Evolutionary conservation across 1,139 yeast species (phyloP).

Genomic region (Kazachstania sp.): DNA sequence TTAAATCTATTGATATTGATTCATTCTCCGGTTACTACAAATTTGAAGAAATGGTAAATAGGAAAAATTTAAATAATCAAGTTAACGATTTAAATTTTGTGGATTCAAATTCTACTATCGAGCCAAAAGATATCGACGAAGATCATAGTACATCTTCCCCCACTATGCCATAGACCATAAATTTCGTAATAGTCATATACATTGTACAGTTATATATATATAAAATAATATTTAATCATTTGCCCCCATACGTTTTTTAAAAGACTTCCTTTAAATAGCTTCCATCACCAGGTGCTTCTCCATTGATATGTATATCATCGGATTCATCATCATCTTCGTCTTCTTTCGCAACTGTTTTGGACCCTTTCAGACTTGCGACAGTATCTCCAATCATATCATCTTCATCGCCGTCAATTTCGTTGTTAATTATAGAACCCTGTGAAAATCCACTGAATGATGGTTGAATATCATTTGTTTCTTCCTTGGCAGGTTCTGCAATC

Average conservation of each 20-base stretch:
- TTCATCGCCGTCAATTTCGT: constrained; percentile 4
- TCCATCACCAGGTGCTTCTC: background rate
- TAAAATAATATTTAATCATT: background rate
- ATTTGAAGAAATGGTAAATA: constrained; percentile 17
- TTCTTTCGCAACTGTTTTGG: background rate
- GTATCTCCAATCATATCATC: background rate
- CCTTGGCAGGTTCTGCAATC: background rate
- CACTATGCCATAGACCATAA: background rate
- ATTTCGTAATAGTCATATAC: background rate
- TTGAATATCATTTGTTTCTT: background rate
- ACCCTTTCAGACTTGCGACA: background rate
- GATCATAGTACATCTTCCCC: background rate
- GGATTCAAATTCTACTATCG: background rate
- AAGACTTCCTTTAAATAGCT: constrained; percentile 28
- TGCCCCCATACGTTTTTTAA: too few relatives aligned
- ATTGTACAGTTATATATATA: background rate
- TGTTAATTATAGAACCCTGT: constrained; percentile 17
- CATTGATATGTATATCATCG: constrained; percentile 1
- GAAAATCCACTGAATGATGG: constrained; percentile 24
- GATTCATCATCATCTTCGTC: constrained; percentile 6
- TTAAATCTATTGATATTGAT: constrained; percentile 19
- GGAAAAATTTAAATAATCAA: background rate
- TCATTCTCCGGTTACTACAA: constrained; percentile 25
- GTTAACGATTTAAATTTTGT: background rate
- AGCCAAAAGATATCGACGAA: background rate